Evolutionary conservation across 2,329 filamentous ascomycete species (phyloP).

Genomic region (Tricladium varicosporioides): DNA sequence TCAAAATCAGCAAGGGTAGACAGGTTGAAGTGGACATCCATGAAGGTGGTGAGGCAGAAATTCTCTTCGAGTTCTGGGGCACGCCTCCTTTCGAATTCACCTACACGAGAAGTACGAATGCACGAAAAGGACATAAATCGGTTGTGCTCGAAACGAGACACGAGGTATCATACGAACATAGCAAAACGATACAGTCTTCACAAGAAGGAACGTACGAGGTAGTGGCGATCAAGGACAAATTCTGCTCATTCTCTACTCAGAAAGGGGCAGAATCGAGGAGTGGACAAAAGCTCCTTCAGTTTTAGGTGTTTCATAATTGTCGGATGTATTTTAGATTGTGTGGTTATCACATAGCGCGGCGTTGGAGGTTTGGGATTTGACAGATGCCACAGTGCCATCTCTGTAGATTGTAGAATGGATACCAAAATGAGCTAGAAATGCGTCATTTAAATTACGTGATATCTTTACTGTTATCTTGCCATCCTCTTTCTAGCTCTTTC

Average conservation of each 20-base stretch:
- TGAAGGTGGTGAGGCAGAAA: constrained; percentile 90
- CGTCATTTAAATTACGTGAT: not conserved
- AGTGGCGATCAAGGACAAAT: constrained; percentile 90
- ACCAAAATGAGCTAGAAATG: not conserved
- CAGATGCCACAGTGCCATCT: not conserved
- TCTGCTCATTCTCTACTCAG: constrained; percentile 82
- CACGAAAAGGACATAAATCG: constrained; percentile 71
- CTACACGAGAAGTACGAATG: constrained; percentile 87
- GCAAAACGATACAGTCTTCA: constrained; percentile 77
- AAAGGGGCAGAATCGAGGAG: constrained; percentile 48
- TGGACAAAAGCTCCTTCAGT: constrained; percentile 38
- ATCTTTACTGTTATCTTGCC: not conserved
- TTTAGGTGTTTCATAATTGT: constrained; percentile 16
- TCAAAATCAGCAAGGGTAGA: constrained; percentile 81
- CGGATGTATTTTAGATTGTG: constrained; percentile 18
- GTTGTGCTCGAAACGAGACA: constrained; percentile 87
- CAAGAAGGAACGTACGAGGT: constrained; percentile 98
- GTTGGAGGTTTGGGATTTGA: constrained; percentile 22
- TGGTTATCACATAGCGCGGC: constrained; percentile 31
- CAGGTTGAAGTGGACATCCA: constrained; percentile 88
- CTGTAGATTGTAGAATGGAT: constrained; percentile 1
- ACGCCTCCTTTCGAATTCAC: constrained; percentile 97
- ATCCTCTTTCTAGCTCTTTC: constrained; percentile 25
- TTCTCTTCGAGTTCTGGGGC: constrained; percentile 92
- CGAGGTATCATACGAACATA: constrained; percentile 78